phyloP scores from a whole-genome alignment of 805 yeast genomes.

The Hanseniaspora jakobsenii region DNA sequence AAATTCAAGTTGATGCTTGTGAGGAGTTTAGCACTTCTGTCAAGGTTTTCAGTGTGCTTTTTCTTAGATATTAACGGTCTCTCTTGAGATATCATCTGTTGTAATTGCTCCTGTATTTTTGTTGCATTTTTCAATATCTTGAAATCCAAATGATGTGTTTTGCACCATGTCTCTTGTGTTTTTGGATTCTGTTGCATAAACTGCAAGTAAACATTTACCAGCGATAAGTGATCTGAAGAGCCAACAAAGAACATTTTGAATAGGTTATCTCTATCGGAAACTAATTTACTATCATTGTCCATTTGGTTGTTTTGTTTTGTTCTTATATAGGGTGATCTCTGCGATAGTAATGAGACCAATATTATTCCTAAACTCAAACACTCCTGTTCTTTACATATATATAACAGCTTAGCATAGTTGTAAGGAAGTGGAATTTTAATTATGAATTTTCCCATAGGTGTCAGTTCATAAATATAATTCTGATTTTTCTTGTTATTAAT shows the following conservation, averaged over 20 bases:
- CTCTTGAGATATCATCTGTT: neutral
- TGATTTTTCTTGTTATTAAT: too few relatives aligned
- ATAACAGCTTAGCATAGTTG: constrained; percentile 3
- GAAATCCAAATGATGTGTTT: neutral
- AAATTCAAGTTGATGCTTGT: neutral
- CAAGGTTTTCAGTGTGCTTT: neutral
- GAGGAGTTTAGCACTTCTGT: neutral
- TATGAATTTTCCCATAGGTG: constrained; percentile 10
- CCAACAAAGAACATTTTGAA: constrained; percentile 3
- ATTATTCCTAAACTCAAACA: neutral
- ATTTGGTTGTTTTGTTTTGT: neutral
- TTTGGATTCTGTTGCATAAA: neutral
- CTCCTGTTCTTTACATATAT: neutral
- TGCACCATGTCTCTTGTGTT: constrained; percentile 6
- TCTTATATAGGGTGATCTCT: neutral
- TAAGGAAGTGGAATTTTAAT: constrained; percentile 4
- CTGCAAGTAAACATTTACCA: constrained; percentile 9
- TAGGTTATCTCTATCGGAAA: neutral
- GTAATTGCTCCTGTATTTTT: constrained; percentile 1
- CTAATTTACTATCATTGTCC: too few relatives aligned
- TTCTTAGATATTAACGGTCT: neutral
- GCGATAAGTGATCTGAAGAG: constrained; percentile 10
- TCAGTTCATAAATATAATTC: neutral
- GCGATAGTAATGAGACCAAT: constrained; percentile 8
- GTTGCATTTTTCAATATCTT: neutral